Evolutionary conservation across 2,329 filamentous ascomycete species (phyloP).

Genomic region (Neonectria hederae): DNA sequence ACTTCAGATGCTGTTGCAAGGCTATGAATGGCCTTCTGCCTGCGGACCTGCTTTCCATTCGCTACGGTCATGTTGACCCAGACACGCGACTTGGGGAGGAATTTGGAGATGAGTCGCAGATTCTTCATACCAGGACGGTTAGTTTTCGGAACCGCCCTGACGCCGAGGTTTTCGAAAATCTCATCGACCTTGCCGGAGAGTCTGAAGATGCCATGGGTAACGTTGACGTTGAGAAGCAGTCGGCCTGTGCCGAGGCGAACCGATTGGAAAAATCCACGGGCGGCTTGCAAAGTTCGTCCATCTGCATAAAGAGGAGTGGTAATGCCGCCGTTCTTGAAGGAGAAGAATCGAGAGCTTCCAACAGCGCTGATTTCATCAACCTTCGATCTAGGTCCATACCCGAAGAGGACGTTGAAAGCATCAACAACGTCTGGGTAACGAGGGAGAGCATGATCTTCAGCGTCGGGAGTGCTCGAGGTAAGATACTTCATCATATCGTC

Average conservation of each 20-base stretch:
- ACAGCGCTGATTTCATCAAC: conserved; percentile 50
- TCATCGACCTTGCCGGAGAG: conserved; percentile 47
- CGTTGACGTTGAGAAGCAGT: conserved; percentile 64
- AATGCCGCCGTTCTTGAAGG: conserved; percentile 47
- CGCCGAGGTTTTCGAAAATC: conserved; percentile 44
- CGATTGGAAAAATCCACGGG: conserved; percentile 66
- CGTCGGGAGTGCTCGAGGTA: conserved; percentile 51
- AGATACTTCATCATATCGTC: conserved; percentile 57
- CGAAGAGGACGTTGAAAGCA: conserved; percentile 62
- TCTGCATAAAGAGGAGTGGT: conserved; percentile 40
- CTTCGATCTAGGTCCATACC: conserved; percentile 53
- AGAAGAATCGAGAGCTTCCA: conserved; percentile 61
- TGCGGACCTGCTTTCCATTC: conserved; percentile 44
- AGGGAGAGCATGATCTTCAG: conserved; percentile 53
- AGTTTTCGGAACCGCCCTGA: conserved; percentile 24
- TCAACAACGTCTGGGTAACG: conserved; percentile 60
- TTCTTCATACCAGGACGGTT: conserved; percentile 21
- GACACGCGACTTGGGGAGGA: conserved; percentile 52
- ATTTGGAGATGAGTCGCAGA: conserved; percentile 47
- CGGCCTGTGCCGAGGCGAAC: conserved; percentile 63
- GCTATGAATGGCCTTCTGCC: conserved; percentile 43
- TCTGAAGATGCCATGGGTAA: conserved; percentile 64
- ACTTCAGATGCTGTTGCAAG: conserved; percentile 42
- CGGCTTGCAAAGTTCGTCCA: conserved; percentile 49
- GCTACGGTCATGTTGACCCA: conserved; percentile 45